Base-by-base conservation (phyloP, 805 yeast genomes). In the Kuraishia ogatae region DNA sequence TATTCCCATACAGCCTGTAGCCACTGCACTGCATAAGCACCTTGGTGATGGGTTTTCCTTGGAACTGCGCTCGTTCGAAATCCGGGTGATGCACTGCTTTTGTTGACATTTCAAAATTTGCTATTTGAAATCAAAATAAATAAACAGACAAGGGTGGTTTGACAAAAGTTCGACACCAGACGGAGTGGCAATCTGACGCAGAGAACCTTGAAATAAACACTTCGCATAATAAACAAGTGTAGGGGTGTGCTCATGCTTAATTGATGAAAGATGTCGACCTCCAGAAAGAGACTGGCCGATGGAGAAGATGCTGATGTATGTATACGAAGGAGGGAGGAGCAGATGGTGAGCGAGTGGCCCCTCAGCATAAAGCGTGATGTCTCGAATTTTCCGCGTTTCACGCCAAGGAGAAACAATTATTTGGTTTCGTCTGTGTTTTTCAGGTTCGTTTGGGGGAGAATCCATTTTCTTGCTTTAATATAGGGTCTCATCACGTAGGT, bases 31-130 rank as follows among this genome's bases (percentile, higher is more conserved):
- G 43, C 43, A 15, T 35, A 10, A 13, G 17, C 17, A 10, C 43
- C 43, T 35, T 35, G 17, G 13, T 3, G 43, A 35, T 11, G 43
- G 43, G 43, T 3, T 35, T 35, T 10, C 17, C 15, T 3, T 8
- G 43, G 13, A 15, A 17, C 17, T 35, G n/a, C 43, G 13, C 43
- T 35, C 43, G 17, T 7, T 35, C 43, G 43, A 35, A 35, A 35
- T 35, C 49, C 49, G 49, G 49, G 49, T 47, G 49, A 47, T 29
- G 52, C 23, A 22, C 22, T 29, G 20, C 20, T 39, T 50, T 50
- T 50, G 53, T 50, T 50, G 53, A 50, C 53, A 50, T 50, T 50
- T 35, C 53, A 39, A 50, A 35, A 39, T 20, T 50, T 50, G 26
- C 39, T 22, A 20, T 47, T 17, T 21, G 52, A 39, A 50, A 50